A percentile compares a stretch with the other conserved stretches of the same genome.
Conservation (phyloP, 2,329 filamentous ascomycete species). For the Periconia digitata region DNA sequence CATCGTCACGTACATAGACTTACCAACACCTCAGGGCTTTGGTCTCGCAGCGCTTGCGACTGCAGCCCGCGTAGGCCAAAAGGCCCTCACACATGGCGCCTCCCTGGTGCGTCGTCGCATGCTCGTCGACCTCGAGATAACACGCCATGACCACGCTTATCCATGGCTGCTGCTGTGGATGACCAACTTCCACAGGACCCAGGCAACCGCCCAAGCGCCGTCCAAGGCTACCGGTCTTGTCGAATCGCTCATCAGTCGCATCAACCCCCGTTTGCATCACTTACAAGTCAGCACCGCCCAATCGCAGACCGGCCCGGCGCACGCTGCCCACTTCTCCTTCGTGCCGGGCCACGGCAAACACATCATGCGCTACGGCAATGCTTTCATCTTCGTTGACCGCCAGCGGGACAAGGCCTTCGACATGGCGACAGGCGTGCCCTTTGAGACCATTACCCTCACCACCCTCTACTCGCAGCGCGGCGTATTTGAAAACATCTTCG, state of each 20-base stretch:
- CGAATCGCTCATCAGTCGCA: constrained; percentile 57
- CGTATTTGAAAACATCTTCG: constrained; percentile 87
- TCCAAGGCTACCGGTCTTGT: constrained; percentile 43
- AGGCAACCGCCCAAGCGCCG: constrained; percentile 53
- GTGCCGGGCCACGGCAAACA: constrained; percentile 91
- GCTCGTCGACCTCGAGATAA: constrained; percentile 94
- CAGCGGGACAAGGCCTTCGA: constrained; percentile 85
- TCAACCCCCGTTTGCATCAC: constrained; percentile 64
- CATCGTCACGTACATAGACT: background rate
- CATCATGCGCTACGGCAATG: constrained; percentile 80
- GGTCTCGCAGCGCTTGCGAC: constrained; percentile 89
- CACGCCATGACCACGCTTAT: constrained; percentile 89
- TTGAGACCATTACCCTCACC: constrained; percentile 91
- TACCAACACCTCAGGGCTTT: constrained; percentile 61
- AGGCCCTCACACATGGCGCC: constrained; percentile 71
- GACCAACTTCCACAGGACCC: constrained; percentile 71
- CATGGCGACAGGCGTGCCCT: constrained; percentile 80
- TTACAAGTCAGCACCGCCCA: constrained; percentile 67
- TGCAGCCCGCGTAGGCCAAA: constrained; percentile 76
- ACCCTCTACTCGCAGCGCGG: constrained; percentile 87
- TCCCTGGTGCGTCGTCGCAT: constrained; percentile 78
- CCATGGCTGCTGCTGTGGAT: constrained; percentile 95
- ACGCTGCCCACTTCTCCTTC: constrained; percentile 79
- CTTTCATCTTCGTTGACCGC: constrained; percentile 84
- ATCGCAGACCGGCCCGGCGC: constrained; percentile 65